These are phyloP conservation scores for Dictyostelium brefeldianum DNA, from an alignment of 78 protist species.

Conservation along the genomic window DNA sequence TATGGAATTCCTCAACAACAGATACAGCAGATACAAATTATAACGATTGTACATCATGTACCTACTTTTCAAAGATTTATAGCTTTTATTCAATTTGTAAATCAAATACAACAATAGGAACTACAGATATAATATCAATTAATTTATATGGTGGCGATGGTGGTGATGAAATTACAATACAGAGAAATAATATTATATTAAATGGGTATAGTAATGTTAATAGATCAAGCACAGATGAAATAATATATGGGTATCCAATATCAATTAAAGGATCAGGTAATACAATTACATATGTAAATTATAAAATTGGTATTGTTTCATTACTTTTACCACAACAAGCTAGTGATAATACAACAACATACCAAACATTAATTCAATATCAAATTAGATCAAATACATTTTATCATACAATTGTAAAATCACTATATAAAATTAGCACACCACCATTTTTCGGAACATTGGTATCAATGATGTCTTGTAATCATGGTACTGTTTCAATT, in stretches of 20 bases:
- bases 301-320: neutral
- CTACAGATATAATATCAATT: neutral
- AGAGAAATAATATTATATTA: too few species aligned
- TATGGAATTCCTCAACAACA: conserved; percentile 4
- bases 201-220: too few species aligned
- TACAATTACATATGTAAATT: neutral
- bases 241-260: neutral
- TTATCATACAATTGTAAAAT: too few species aligned
- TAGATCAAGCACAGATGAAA: neutral
- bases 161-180: neutral
- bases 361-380: neutral
- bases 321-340: neutral
- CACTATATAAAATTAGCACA: too few species aligned
- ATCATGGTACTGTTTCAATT: neutral
- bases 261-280: neutral
- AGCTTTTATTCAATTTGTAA: neutral
- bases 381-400: neutral
- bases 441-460: too few species aligned
- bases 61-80: neutral
- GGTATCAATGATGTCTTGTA: neutral
- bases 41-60: neutral
- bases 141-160: neutral
- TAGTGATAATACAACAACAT: neutral
- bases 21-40: neutral
- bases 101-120: neutral